Evolutionary conservation across 768 basidiomycete genomes (phyloP).

Genomic region (Pulveroboletus ravenelii): DNA sequence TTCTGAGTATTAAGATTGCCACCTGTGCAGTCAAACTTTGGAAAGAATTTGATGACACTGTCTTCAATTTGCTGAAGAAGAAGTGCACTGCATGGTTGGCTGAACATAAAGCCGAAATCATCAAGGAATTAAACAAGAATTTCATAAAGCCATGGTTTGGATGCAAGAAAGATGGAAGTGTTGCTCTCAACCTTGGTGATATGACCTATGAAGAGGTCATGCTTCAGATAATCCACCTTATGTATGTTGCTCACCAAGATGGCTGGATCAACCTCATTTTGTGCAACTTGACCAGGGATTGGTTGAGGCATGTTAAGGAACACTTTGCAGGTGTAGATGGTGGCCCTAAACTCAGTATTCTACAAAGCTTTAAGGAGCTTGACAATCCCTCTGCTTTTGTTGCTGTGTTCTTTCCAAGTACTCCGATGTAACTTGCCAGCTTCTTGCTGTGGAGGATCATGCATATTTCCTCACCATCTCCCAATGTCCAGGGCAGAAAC

Average conservation of each 20-base stretch:
- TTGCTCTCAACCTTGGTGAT: constrained; percentile 82
- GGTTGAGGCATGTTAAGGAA: constrained; percentile 93
- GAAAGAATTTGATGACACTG: constrained; percentile 97
- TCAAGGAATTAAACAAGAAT: constrained; percentile 88
- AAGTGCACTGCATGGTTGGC: constrained; percentile 86
- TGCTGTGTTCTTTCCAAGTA: constrained; percentile 82
- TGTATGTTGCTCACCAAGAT: constrained; percentile 88
- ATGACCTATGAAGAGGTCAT: constrained; percentile 99
- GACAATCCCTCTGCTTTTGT: constrained; percentile 80
- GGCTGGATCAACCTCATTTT: constrained; percentile 93
- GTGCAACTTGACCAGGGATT: constrained; percentile 93
- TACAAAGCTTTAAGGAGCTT: constrained; percentile 76
- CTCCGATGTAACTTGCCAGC: constrained; percentile 74
- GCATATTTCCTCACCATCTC: constrained; percentile 95
- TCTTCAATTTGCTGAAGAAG: constrained; percentile 94
- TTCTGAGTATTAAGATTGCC: too few species aligned
- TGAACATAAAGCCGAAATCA: constrained; percentile 84
- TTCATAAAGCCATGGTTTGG: constrained; percentile 98
- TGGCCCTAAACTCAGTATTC: constrained; percentile 72
- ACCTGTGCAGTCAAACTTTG: constrained; percentile 95
- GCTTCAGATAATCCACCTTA: constrained; percentile 84
- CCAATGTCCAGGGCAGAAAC: constrained; percentile 96
- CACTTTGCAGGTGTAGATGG: constrained; percentile 89
- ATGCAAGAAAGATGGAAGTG: constrained; percentile 85
- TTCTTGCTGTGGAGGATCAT: constrained; percentile 89